These are phyloP conservation scores for Phaffomyces antillensis DNA, from an alignment of 805 yeast species.

Conservation along the genomic window DNA sequence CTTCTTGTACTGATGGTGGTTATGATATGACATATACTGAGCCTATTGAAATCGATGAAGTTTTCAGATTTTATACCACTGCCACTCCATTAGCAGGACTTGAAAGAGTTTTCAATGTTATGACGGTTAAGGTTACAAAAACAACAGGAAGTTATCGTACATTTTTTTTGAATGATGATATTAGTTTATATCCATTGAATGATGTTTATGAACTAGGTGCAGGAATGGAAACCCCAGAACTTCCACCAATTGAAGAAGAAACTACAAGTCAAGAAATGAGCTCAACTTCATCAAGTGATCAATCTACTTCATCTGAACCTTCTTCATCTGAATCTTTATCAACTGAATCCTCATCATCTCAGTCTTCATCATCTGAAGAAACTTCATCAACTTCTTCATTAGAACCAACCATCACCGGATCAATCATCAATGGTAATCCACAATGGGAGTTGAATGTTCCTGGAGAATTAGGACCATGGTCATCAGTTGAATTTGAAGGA, in stretches of 20 bases:
- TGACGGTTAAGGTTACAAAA: background rate
- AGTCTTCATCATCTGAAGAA: background rate
- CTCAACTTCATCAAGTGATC: background rate
- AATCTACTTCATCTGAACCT: background rate
- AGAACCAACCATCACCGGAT: background rate
- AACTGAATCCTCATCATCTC: background rate
- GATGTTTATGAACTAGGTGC: background rate
- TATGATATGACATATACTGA: background rate
- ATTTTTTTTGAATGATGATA: background rate
- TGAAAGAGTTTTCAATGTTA: background rate
- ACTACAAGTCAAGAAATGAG: background rate
- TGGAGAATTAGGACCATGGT: conserved; percentile 1
- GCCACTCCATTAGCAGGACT: background rate
- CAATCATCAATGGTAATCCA: background rate
- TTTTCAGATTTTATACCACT: background rate
- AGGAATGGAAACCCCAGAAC: background rate
- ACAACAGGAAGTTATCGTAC: background rate
- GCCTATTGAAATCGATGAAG: background rate
- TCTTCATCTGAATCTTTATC: background rate
- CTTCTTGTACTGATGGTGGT: background rate
- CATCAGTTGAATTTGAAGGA: background rate
- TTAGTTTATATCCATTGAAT: background rate
- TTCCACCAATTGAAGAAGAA: background rate
- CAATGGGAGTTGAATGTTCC: conserved; percentile 1
- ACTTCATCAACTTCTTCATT: background rate